phyloP scores from a whole-genome alignment of 805 yeast genomes.

The Starmerella tilneyi region DNA sequence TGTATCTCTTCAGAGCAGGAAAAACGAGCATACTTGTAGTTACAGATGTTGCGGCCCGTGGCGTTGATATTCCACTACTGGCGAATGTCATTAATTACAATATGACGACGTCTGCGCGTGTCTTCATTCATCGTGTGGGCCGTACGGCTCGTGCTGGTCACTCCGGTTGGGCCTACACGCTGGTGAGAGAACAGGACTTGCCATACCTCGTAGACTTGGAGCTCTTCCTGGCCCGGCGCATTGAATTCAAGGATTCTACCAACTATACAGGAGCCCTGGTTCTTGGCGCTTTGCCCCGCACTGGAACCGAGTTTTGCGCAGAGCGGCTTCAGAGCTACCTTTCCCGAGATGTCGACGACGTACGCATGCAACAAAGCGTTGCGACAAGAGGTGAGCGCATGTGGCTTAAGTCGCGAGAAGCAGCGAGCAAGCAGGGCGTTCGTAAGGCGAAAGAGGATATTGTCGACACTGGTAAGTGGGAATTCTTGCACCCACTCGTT shows the following conservation, averaged over 20 bases:
- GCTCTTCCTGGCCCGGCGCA: constrained; percentile 73
- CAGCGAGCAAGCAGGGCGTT: constrained; percentile 80
- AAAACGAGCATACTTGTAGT: constrained; percentile 80
- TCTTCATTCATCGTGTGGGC: constrained; percentile 94
- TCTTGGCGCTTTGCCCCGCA: constrained; percentile 72
- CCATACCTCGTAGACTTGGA: constrained; percentile 88
- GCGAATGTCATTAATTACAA: constrained; percentile 91
- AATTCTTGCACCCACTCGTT: constrained; percentile 69
- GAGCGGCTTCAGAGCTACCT: constrained; percentile 61
- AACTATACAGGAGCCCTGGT: constrained; percentile 67
- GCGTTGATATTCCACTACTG: constrained; percentile 93
- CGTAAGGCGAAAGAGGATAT: constrained; percentile 73
- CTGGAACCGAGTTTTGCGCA: constrained; percentile 54
- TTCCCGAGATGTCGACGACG: constrained; percentile 50
- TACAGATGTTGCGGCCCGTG: constrained; percentile 90
- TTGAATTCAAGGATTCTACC: constrained; percentile 40
- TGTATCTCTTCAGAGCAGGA: constrained; percentile 76
- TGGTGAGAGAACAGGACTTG: constrained; percentile 72
- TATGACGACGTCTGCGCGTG: constrained; percentile 83
- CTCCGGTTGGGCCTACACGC: constrained; percentile 93
- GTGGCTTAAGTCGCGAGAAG: constrained; percentile 70
- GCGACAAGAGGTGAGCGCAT: constrained; percentile 80
- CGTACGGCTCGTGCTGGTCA: constrained; percentile 99
- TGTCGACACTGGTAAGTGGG: constrained; percentile 51
- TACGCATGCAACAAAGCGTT: constrained; percentile 54